Conservation (phyloP, 768 basidiomycete species). For the Rhodotorula sphaerocarpa region DNA sequence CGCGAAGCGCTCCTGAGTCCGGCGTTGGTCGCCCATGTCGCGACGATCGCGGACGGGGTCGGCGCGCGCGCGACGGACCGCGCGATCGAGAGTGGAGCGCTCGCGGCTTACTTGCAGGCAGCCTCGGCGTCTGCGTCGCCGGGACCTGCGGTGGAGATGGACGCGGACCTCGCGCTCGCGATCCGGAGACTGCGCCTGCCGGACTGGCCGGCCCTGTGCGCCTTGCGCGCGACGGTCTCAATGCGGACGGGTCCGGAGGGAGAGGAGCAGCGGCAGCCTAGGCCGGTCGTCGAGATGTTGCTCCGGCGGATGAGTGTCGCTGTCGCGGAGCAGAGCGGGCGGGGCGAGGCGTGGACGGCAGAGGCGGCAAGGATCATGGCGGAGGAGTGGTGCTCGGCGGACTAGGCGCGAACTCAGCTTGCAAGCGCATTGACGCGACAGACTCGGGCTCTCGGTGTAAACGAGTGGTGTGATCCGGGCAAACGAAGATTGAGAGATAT, state of each 20-base stretch:
- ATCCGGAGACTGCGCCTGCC: slow-evolving; percentile 7
- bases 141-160: neutral
- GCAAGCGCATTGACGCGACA: no score
- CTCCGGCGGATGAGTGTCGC: slow-evolving; percentile 3
- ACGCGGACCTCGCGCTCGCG: neutral
- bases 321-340: neutral
- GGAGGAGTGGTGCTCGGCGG: no score
- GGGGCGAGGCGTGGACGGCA: neutral
- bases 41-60: neutral
- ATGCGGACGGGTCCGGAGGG: neutral
- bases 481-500: no score
- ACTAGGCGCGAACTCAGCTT: no score
- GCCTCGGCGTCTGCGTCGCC: neutral
- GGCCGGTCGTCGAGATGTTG: neutral
- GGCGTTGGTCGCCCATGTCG: slow-evolving; percentile 26
- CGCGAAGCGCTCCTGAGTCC: slow-evolving; percentile 27
- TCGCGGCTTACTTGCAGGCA: neutral
- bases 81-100: neutral
- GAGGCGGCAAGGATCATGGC: no score
- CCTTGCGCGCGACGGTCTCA: slow-evolving; percentile 5
- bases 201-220: neutral
- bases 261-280: neutral
- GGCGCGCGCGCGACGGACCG: neutral
- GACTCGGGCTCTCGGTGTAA: no score
- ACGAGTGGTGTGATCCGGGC: no score